Evolutionary conservation across 2,329 filamentous ascomycete species (phyloP).

Genomic region (Verticillium albo-atrum): DNA sequence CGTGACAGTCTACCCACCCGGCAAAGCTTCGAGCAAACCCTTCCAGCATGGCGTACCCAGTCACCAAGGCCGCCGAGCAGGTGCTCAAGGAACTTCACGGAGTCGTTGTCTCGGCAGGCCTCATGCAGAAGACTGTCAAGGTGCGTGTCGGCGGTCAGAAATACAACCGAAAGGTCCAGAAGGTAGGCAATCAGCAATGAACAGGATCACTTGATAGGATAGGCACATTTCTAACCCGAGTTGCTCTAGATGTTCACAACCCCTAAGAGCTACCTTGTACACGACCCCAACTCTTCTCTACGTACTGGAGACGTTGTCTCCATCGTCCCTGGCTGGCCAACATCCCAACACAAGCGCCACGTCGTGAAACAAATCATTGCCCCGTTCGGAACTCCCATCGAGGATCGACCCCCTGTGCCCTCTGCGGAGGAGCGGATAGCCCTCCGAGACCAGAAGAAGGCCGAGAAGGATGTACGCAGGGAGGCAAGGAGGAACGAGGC

Average conservation of each 20-base stretch:
- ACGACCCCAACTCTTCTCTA: conserved; percentile 72
- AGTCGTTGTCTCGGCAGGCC: conserved; percentile 72
- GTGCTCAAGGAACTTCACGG: conserved; percentile 53
- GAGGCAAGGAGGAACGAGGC: conserved; percentile 25
- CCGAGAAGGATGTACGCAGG: conserved; percentile 52
- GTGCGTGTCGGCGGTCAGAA: conserved; percentile 66
- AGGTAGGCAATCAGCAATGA: conserved; percentile 3
- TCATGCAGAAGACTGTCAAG: conserved; percentile 76
- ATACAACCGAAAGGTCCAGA: conserved; percentile 50
- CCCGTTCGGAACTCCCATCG: conserved; percentile 58
- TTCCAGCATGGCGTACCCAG: conserved; percentile 1
- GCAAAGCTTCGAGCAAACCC: not conserved
- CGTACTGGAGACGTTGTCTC: conserved; percentile 71
- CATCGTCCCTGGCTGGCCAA: conserved; percentile 62
- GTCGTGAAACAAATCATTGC: conserved; percentile 73
- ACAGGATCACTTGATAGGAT: not conserved
- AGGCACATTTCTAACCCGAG: not conserved
- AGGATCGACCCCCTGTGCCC: conserved; percentile 61
- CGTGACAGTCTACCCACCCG: not conserved
- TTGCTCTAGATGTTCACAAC: conserved; percentile 58
- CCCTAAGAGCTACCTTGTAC: conserved; percentile 64
- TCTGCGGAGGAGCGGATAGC: conserved; percentile 57
- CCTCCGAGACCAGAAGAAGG: conserved; percentile 48
- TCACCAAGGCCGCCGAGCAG: conserved; percentile 24
- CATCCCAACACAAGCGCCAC: conserved; percentile 64